Base-by-base conservation (phyloP, 176 grass and related monocot species). In the Puccinellia tenuiflora region DNA sequence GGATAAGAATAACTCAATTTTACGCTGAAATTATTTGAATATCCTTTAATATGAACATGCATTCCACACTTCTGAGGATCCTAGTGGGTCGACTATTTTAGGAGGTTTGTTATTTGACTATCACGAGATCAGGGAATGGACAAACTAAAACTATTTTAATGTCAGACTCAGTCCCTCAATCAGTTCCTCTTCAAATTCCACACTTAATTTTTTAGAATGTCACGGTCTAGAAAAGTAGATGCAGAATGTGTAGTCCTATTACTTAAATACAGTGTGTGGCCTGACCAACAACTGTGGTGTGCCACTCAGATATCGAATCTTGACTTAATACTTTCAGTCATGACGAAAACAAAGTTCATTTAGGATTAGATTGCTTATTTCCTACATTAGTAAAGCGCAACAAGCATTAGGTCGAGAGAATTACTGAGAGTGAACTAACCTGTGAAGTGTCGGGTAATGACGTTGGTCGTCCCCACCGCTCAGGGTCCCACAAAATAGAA, bases 391-490 rank as follows among this genome's bases (percentile, higher is more conserved):
- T 18, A 62, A 88, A 40, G 48, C 0, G 2, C 5, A 18, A 8
- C 2, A 76, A 65, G 45, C 59, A 76, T 61, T 65, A 50, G 30
- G 43, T 46, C 28, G 22, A 24, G 7, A 39, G 28, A 5, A 52
- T 22, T 29, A 76, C 15, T 66, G 47, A 18, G 62, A 20, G 21
- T 54, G 56, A 60, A 81, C 88, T 83, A 68, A 96, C 93, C 93
- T 96, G 93, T 26, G 93, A 96, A 71, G 91, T 96, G 85, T 96
- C 93, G 5, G 93, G 93, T 59, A 96, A 83, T 16, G 93, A 91
- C 1, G 91, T 91, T 8, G 93, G 91, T 16, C 93, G 78, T 18
- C 93, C 93, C 93, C 93, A 96, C 5, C 93, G 86, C 88, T 96
- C 93, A 30, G 93, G 93, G 60, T 96, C 93, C 93, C 93, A 96